Evolutionary conservation across 441 rosid genomes (phyloP).

Genomic region (Gossypium lobatum): DNA sequence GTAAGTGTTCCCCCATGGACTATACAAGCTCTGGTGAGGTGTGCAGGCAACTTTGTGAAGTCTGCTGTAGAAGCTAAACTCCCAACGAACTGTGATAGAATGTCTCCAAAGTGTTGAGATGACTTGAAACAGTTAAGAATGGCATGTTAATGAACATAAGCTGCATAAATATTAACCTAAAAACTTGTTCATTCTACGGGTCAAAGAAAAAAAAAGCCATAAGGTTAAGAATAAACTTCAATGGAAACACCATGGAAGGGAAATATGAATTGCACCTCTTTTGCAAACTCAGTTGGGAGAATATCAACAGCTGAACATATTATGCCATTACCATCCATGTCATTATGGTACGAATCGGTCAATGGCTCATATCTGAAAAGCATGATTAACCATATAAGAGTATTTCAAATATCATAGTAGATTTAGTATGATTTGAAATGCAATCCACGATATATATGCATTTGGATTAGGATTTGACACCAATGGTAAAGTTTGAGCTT

Average conservation of each 20-base stretch:
- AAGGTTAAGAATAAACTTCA: not conserved
- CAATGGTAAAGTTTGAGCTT: too few relatives aligned
- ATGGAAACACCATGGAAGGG: conserved; percentile 7
- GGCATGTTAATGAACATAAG: conserved; percentile 14
- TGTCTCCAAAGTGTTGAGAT: conserved; percentile 89
- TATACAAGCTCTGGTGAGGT: conserved; percentile 83
- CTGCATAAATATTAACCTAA: not conserved
- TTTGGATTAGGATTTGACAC: too few relatives aligned
- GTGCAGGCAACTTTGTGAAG: conserved; percentile 52
- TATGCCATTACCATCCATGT: conserved; percentile 82
- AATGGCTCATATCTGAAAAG: conserved; percentile 56
- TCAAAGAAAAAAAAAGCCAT: not conserved
- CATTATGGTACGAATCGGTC: conserved; percentile 51
- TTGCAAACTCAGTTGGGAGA: conserved; percentile 95
- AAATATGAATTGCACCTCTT: conserved; percentile 53
- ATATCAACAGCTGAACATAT: conserved; percentile 78
- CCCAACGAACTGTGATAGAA: conserved; percentile 67
- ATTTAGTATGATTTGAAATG: too few relatives aligned
- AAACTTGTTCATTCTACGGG: not conserved
- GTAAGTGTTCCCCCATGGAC: conserved; percentile 69
- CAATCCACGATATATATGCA: too few relatives aligned
- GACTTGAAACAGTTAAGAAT: conserved; percentile 48
- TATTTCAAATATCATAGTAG: too few relatives aligned
- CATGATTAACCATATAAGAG: not conserved
- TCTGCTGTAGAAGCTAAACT: conserved; percentile 59